Conservation (phyloP, 345 rosid genomes). For the Streptanthus diversifolius region DNA sequence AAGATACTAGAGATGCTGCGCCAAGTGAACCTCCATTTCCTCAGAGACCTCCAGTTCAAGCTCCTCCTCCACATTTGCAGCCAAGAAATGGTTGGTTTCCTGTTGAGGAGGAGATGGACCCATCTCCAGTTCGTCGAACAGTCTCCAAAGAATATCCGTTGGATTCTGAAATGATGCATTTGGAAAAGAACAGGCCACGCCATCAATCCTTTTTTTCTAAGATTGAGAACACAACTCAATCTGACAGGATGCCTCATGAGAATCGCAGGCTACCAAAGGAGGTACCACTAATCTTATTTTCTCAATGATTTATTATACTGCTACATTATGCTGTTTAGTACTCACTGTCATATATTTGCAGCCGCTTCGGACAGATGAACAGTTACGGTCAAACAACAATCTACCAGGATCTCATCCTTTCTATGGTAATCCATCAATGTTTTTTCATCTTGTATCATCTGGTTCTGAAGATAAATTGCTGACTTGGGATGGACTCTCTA, state of each 20-base stretch:
- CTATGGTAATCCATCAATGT: slow-evolving; percentile 50
- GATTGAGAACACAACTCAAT: slow-evolving; percentile 57
- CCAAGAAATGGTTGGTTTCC: slow-evolving; percentile 76
- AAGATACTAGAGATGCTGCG: slow-evolving; percentile 72
- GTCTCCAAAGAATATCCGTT: slow-evolving; percentile 59
- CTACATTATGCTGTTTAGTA: not conserved
- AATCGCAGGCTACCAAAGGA: slow-evolving; percentile 75
- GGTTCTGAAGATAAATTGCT: slow-evolving; percentile 10
- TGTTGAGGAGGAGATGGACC: slow-evolving; percentile 81
- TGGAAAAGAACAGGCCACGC: slow-evolving; percentile 63
- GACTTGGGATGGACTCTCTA: slow-evolving; percentile 36
- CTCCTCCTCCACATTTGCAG: slow-evolving; percentile 57
- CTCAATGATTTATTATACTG: not conserved
- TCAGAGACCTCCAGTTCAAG: slow-evolving; percentile 57
- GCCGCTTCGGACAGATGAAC: slow-evolving; percentile 46
- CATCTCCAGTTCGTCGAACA: slow-evolving; percentile 55
- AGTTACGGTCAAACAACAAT: slow-evolving; percentile 51
- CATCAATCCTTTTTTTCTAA: slow-evolving; percentile 60
- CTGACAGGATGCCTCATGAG: slow-evolving; percentile 73
- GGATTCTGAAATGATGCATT: slow-evolving; percentile 59
- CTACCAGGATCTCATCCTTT: slow-evolving; percentile 53
- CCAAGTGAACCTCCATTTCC: slow-evolving; percentile 70
- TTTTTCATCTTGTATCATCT: slow-evolving; percentile 15
- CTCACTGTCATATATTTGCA: slow-evolving; percentile 40
- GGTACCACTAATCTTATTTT: slow-evolving; percentile 42